Conservation (phyloP, 129 eudicot genomes). For the Pseudognaphalium luteoalbum region DNA sequence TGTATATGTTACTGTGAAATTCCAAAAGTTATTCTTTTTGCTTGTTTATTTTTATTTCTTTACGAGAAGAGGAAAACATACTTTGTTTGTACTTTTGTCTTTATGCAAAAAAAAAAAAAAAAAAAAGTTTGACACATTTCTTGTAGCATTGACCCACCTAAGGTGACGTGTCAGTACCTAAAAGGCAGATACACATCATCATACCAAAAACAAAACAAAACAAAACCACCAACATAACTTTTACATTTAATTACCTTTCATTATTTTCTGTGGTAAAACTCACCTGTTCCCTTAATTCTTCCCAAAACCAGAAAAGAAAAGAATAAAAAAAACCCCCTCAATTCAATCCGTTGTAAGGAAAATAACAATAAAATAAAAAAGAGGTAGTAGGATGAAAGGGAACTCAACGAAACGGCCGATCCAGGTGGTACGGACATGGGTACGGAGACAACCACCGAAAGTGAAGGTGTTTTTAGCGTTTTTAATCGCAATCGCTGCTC, state of each 20-base stretch:
- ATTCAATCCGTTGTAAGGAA: background rate
- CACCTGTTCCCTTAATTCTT: background rate
- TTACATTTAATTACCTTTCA: background rate
- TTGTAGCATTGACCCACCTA: background rate
- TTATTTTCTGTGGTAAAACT: background rate
- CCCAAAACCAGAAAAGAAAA: background rate
- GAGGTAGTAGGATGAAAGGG: conserved; percentile 25
- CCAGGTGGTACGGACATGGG: conserved; percentile 53
- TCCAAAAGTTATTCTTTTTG: too few relatives aligned
- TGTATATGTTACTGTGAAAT: too few relatives aligned
- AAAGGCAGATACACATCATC: conserved; percentile 16
- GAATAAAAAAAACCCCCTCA: background rate
- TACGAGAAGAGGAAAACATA: too few relatives aligned
- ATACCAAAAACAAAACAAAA: background rate
- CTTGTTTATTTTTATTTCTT: too few relatives aligned
- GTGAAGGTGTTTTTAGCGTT: conserved; percentile 65
- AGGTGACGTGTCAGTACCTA: conserved; percentile 6
- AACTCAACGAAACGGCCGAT: conserved; percentile 34
- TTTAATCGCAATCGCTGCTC: conserved; percentile 46
- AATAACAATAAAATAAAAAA: conserved; percentile 7
- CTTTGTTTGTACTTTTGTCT: background rate
- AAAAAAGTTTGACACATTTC: background rate
- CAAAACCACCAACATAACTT: background rate
- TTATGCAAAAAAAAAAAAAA: background rate
- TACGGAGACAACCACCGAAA: conserved; percentile 73